Percentiles rank a stretch among this genome's conserved stretches.
These are phyloP conservation scores for Coemansia sp. DNA, from an alignment of 192 early-diverging fungal species.

Conservation along the genomic window DNA sequence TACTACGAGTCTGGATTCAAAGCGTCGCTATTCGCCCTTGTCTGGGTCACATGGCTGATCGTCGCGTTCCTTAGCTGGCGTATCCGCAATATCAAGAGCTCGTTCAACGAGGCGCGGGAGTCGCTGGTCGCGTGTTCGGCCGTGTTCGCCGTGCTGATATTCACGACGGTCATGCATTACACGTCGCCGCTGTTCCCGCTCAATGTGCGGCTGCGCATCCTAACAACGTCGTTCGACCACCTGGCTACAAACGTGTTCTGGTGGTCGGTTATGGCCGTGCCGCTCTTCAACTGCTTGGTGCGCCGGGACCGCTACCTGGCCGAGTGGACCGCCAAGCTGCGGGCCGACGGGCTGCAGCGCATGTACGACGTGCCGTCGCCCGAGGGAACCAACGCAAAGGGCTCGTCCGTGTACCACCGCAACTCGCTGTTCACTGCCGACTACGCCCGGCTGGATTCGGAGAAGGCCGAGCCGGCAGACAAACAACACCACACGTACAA, in stretches of 20 bases:
- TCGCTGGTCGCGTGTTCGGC: conserved; percentile 16
- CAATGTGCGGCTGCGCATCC: conserved; percentile 10
- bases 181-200: conserved; percentile 21
- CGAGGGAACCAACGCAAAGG: background rate
- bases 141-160: conserved; percentile 22
- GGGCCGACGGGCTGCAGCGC: conserved; percentile 30
- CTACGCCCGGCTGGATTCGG: background rate
- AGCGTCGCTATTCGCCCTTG: conserved; percentile 26
- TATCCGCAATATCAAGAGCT: conserved; percentile 47
- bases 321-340: conserved; percentile 22
- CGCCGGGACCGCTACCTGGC: conserved; percentile 15
- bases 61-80: conserved; percentile 29
- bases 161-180: conserved; percentile 37
- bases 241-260: conserved; percentile 26
- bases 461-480: too few species aligned
- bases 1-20: conserved; percentile 23
- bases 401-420: background rate
- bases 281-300: conserved; percentile 26
- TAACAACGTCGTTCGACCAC: conserved; percentile 36
- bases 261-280: conserved; percentile 42
- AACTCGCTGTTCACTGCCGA: background rate
- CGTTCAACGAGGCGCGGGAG: conserved; percentile 50
- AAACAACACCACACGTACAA: too few species aligned
- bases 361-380: conserved; percentile 18
- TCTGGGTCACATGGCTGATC: conserved; percentile 35